Percentiles rank a stretch among this genome's conserved stretches.
Evolutionary conservation across 768 basidiomycete species (phyloP).

Genomic region (Suillus brevipes): DNA sequence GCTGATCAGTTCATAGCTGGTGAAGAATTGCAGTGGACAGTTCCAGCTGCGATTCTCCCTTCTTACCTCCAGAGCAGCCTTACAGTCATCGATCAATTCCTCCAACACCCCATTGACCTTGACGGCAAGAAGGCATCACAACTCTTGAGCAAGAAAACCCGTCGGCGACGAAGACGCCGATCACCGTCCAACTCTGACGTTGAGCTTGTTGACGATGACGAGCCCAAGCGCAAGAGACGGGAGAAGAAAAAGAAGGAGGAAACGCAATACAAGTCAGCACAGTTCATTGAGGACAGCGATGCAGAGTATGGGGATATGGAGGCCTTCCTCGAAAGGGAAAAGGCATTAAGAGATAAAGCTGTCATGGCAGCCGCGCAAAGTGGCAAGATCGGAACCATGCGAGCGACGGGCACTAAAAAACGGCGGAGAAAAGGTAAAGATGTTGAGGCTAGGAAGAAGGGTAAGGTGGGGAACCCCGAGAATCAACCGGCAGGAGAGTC

Average conservation of each 20-base stretch:
- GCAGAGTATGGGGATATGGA: slow-evolving; percentile 80
- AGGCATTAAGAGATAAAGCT: slow-evolving; percentile 54
- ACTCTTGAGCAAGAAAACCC: slow-evolving; percentile 65
- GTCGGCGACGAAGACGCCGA: slow-evolving; percentile 50
- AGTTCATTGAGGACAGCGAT: slow-evolving; percentile 92
- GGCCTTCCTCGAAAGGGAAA: slow-evolving; percentile 79
- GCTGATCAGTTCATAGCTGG: slow-evolving; percentile 43
- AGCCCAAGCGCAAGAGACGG: slow-evolving; percentile 37
- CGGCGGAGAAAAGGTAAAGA: slow-evolving; percentile 49
- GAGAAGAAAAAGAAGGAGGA: slow-evolving; percentile 64
- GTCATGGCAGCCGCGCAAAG: slow-evolving; percentile 45
- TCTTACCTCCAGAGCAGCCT: slow-evolving; percentile 66
- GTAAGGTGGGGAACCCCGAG: slow-evolving; percentile 17
- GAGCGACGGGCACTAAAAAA: slow-evolving; percentile 54
- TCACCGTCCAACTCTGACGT: slow-evolving; percentile 48
- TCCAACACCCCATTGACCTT: slow-evolving; percentile 78
- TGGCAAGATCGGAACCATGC: slow-evolving; percentile 45
- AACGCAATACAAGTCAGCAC: slow-evolving; percentile 81
- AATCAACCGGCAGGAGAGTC: slow-evolving; percentile 36
- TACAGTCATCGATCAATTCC: slow-evolving; percentile 80
- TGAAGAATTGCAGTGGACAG: slow-evolving; percentile 81
- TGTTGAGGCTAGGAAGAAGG: slow-evolving; percentile 47
- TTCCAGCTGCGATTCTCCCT: slow-evolving; percentile 72
- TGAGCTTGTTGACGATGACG: slow-evolving; percentile 36
- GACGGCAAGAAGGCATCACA: slow-evolving; percentile 74